phyloP scores from a whole-genome alignment of 176 grass and related monocot genomes.

The Puccinellia tenuiflora region DNA sequence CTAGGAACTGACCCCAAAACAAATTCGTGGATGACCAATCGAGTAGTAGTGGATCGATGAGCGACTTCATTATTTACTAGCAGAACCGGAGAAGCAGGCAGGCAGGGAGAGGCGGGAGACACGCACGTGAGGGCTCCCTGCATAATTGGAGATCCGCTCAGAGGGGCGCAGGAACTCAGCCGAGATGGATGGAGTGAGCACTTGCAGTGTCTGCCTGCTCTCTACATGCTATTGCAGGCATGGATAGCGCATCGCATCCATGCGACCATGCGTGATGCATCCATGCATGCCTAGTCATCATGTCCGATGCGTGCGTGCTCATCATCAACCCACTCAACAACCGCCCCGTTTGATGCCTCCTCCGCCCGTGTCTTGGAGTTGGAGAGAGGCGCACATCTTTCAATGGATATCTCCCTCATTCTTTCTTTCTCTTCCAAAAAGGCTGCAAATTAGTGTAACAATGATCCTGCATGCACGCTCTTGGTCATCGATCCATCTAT shows the following conservation, averaged over 20 bases:
- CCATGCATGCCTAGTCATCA: not conserved
- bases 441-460: not conserved
- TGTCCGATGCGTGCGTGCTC: conserved; percentile 2
- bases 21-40: not conserved
- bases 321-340: conserved; percentile 23
- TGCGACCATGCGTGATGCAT: not conserved
- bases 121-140: conserved; percentile 6
- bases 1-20: no score
- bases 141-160: conserved; percentile 3
- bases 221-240: not conserved
- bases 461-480: not conserved
- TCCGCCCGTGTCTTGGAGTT: not conserved
- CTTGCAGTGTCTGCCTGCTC: not conserved
- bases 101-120: not conserved
- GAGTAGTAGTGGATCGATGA: not conserved
- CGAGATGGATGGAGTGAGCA: not conserved
- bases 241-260: not conserved
- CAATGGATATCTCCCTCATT: not conserved
- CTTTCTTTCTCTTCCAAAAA: not conserved
- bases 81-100: not conserved
- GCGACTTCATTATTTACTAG: not conserved
- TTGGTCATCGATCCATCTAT: not conserved
- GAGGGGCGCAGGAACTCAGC: not conserved
- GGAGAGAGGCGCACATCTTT: not conserved
- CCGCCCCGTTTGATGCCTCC: no score